Evolutionary conservation across 2,329 filamentous ascomycete species (phyloP).

Genomic region (Fusarium sp.): DNA sequence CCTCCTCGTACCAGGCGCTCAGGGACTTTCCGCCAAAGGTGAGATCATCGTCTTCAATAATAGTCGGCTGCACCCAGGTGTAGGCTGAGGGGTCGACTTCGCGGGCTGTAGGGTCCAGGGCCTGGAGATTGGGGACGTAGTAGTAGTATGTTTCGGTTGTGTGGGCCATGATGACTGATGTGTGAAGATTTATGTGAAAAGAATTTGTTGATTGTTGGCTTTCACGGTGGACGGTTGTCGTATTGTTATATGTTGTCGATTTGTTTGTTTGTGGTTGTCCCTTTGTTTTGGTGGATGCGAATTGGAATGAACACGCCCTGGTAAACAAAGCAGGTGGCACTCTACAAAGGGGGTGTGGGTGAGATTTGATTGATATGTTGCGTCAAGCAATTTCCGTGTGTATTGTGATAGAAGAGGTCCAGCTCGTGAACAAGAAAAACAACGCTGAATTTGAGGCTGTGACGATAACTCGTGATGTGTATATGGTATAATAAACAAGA

Average conservation of each 20-base stretch:
- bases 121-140: constrained; percentile 52
- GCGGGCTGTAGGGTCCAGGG: constrained; percentile 51
- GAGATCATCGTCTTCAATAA: constrained; percentile 72
- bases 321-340: constrained; percentile 38
- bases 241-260: constrained; percentile 21
- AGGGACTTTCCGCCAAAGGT: constrained; percentile 72
- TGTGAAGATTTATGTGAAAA: constrained; percentile 3
- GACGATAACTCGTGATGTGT: constrained; percentile 13
- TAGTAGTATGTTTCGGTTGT: constrained; percentile 51
- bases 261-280: constrained; percentile 18
- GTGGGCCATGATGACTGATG: constrained; percentile 39
- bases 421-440: constrained; percentile 31
- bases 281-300: constrained; percentile 34
- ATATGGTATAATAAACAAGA: constrained; percentile 8
- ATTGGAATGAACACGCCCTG: constrained; percentile 37
- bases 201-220: constrained; percentile 19
- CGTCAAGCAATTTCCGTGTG: constrained; percentile 37
- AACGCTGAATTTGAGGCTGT: constrained; percentile 15
- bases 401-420: constrained; percentile 31
- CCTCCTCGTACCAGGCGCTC: constrained; percentile 72
- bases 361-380: constrained; percentile 22
- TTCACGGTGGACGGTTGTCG: constrained; percentile 10
- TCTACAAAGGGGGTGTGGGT: constrained; percentile 14
- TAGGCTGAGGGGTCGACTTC: constrained; percentile 54
- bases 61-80: constrained; percentile 66